A percentile compares a stretch with the other conserved stretches of the same genome.
Conservation (phyloP, 2,329 filamentous ascomycete genomes). For the Aspergillus luchuensis region DNA sequence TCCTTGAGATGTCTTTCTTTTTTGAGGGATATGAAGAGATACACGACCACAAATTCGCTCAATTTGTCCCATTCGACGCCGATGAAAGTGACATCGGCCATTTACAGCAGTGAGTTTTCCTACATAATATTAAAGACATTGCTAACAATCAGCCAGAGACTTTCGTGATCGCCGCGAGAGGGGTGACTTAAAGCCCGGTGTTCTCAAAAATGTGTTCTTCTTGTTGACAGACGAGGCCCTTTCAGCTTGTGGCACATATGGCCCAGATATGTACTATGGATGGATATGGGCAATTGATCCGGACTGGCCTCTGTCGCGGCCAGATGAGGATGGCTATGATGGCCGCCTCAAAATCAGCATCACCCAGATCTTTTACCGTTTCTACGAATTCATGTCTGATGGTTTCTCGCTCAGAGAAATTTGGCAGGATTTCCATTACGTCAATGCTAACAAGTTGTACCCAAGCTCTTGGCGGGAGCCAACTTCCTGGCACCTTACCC, state of each 20-base stretch:
- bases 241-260: not conserved
- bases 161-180: slow-evolving; percentile 13
- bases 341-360: slow-evolving; percentile 15
- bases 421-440: slow-evolving; percentile 5
- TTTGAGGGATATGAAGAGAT: not conserved
- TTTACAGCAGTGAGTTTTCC: not conserved
- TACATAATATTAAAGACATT: not conserved
- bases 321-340: slow-evolving; percentile 19
- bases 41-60: no score
- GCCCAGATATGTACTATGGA: not conserved
- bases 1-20: not conserved
- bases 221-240: slow-evolving; percentile 1
- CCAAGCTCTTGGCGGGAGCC: no score
- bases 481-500: no score
- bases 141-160: not conserved
- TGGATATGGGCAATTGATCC: slow-evolving; percentile 17
- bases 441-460: no score
- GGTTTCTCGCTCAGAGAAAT: slow-evolving; percentile 16
- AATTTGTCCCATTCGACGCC: not conserved
- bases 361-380: slow-evolving; percentile 8
- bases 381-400: slow-evolving; percentile 20
- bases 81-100: not conserved
- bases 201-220: slow-evolving; percentile 15
- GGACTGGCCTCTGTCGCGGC: slow-evolving; percentile 10
- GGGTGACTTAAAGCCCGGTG: slow-evolving; percentile 3